phyloP scores from a whole-genome alignment of 768 basidiomycete genomes.

The Dentipellis fragilis region DNA sequence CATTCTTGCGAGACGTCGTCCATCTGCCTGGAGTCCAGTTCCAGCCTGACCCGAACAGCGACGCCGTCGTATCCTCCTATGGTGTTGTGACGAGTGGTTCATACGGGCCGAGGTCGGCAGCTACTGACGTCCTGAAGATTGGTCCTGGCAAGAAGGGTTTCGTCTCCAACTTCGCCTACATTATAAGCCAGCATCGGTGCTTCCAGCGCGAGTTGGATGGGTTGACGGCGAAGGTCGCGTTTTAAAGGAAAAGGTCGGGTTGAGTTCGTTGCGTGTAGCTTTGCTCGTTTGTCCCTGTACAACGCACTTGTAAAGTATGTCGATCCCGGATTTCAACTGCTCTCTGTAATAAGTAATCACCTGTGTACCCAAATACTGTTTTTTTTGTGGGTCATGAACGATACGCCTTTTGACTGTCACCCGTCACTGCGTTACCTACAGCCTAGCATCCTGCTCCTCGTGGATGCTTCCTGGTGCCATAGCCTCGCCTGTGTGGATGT shows the following conservation, averaged over 20 bases:
- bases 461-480: no score
- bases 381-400: no score
- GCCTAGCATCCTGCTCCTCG: no score
- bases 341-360: no score
- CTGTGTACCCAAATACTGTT: no score
- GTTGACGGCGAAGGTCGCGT: conserved; percentile 41
- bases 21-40: conserved; percentile 38
- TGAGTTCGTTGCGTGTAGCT: background rate
- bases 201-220: conserved; percentile 54
- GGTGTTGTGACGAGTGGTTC: conserved; percentile 55
- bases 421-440: no score
- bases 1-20: conserved; percentile 37
- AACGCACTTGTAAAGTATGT: no score
- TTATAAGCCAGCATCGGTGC: conserved; percentile 59
- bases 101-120: conserved; percentile 30
- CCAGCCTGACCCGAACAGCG: conserved; percentile 21
- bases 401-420: no score
- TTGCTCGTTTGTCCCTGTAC: no score
- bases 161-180: conserved; percentile 45
- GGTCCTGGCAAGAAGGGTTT: conserved; percentile 40
- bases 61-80: conserved; percentile 41
- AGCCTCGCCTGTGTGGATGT: no score
- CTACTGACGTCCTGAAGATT: conserved; percentile 33
- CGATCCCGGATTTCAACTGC: no score
- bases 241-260: conserved; percentile 15